Base-by-base conservation (phyloP, 1,139 yeast genomes). In the Scheffersomyces cryptocercus region DNA sequence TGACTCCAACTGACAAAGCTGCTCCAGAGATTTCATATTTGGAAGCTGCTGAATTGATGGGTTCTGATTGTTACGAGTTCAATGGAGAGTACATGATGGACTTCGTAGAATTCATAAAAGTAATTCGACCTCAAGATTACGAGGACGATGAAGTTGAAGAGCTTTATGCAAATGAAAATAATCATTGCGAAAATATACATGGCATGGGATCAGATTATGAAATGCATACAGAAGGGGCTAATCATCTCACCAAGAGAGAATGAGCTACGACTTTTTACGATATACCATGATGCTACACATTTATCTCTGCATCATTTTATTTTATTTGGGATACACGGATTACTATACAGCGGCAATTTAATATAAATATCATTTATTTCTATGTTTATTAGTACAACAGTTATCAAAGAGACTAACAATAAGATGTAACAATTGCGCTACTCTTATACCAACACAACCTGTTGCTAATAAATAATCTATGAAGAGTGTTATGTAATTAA, bases 1-100 rank as follows among this genome's bases (percentile, higher is more conserved):
- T 50, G 14, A 44, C 58, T 3, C 57, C 62, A 3, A 54, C 56
- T 5, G 43, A 47, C 35, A 35, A 5, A 26, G n/a, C 16, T 3
- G 35, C 20, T 20, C 34, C 46, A 4, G 58, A 54, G 24, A 40
- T 48, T 2, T 45, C 48, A 26, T 53, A 50, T 32, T 52, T 53
- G 42, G 77, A 70, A 49, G 53, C 55, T 35, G 63, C 61, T 3
- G 84, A 80, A 54, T 45, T 74, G n/a, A 51, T 65, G 28, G 85
- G 85, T 1, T 58, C 78, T 2, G 85, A 80, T 53, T 52, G 65
- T 30, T 70, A 71, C 42, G 83, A 79, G 54, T 77, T 78, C 44
- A 67, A 68, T 50, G 81, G 81, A n/a, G 85, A 80, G 54, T 68
- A 65, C 46, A 68, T 73, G 44, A 66, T 64, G 65, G 79, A 77